A percentile compares a stretch with the other conserved stretches of the same genome.
Evolutionary conservation across 1,284 basidiomycete genomes (phyloP).

Genomic region (Meripilus lineatus): DNA sequence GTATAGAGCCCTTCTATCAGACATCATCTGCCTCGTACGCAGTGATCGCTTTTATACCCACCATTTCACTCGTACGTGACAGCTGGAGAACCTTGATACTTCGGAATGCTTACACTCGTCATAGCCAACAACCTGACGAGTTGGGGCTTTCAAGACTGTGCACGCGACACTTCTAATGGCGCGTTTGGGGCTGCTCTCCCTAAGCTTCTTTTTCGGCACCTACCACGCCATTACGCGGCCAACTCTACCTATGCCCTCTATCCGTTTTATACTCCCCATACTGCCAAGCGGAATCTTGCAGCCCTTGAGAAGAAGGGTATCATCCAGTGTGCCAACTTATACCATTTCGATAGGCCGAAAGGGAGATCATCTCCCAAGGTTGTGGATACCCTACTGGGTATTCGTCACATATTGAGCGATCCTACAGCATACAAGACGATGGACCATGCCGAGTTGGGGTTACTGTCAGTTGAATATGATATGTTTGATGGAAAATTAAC

Average conservation of each 20-base stretch:
- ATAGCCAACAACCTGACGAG: constrained; percentile 66
- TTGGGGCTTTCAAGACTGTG: constrained; percentile 74
- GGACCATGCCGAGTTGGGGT: constrained; percentile 23
- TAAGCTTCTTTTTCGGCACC: constrained; percentile 64
- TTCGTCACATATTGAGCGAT: constrained; percentile 34
- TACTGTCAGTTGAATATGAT: constrained; percentile 25
- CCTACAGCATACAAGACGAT: constrained; percentile 31
- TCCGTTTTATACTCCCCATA: constrained; percentile 71
- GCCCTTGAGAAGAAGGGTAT: constrained; percentile 55
- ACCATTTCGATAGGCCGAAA: constrained; percentile 49
- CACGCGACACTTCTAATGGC: constrained; percentile 58
- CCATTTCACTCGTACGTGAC: constrained; percentile 34
- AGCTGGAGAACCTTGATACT: not conserved
- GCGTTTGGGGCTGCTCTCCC: constrained; percentile 72
- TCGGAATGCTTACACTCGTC: not conserved
- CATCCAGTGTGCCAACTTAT: constrained; percentile 40
- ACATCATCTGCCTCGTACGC: constrained; percentile 71
- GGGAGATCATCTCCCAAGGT: constrained; percentile 30
- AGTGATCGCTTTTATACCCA: constrained; percentile 18
- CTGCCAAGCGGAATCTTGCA: constrained; percentile 55
- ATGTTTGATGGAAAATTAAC: constrained; percentile 26
- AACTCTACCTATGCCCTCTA: constrained; percentile 77
- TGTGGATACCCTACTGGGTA: constrained; percentile 38
- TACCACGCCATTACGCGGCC: constrained; percentile 69
- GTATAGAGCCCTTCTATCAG: constrained; percentile 77